Evolutionary conservation across 176 grass and related monocot species (phyloP), one percentile per base, ranked within the genome.

Genomic region (Aegilops umbellulata): DNA sequence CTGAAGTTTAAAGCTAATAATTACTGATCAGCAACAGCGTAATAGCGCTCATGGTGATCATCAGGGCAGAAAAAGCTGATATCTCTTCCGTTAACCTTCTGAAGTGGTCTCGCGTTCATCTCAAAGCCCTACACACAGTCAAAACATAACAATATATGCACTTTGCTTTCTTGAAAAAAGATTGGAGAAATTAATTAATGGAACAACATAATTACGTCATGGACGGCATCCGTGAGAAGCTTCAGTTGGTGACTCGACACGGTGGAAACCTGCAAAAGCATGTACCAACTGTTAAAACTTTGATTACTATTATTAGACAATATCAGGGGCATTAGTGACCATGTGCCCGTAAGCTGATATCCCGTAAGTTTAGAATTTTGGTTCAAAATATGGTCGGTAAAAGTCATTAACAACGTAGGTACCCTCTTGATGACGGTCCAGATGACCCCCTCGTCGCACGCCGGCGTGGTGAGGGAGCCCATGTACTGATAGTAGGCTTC

Each of bases 401-500:
- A 27, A 64, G 4, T 14, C 0, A 65, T 29, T 29, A 44, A 15
- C 62, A 65, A 65, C 25, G 5, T 14, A 29, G 25, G 0, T 65
- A 65, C 62, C 89, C 70, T 90, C 24, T 78, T 87, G 74, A 87
- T 53, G 57, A 98, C 60, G 13, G 91, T 95, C 93, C 91, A 98
- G 64, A 92, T 58, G 42, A 98, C 91, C 44, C 95, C 95, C 61
- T 98, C 91, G 7, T 58, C 87, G 89, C 95, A 95, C 27, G 89
- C 85, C 23, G 95, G 93, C 57, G 80, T 83, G 58, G 91, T 98
- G 61, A 98, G 93, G 0, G 95, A 98, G 3, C 95, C 95, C 58
- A 91, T 46, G 82, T 95, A 98, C 63, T 93, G 90, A 76, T 89
- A 44, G 41, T 44, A 44, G 3, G 39, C 39, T 42, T 42, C 39